Evolutionary conservation across 805 yeast genomes (phyloP).

Genomic region (Brettanomyces sp.): DNA sequence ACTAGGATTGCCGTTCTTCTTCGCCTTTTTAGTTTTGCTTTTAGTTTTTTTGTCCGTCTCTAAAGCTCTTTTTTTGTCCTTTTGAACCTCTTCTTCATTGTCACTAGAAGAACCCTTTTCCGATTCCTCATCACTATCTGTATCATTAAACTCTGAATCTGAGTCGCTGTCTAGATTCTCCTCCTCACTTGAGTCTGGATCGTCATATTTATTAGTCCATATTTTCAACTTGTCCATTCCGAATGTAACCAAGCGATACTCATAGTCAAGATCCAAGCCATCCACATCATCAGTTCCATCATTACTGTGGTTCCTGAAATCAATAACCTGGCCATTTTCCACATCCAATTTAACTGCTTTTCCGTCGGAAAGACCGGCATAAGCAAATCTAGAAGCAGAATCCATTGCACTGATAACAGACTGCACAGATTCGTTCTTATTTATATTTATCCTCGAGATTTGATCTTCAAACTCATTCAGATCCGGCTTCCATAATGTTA

Average conservation of each 20-base stretch:
- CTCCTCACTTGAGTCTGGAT: conserved; percentile 16
- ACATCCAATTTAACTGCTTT: conserved; percentile 57
- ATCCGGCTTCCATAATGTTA: conserved; percentile 76
- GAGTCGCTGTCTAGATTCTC: conserved; percentile 18
- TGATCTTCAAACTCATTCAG: conserved; percentile 70
- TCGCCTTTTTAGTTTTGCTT: too few species aligned
- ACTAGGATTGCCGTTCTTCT: neutral
- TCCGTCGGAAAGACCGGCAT: conserved; percentile 81
- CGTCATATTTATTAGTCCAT: conserved; percentile 42
- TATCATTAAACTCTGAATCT: conserved; percentile 9
- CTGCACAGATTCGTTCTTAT: conserved; percentile 59
- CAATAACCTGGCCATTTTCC: conserved; percentile 53
- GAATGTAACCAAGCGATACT: conserved; percentile 70
- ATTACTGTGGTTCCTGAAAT: conserved; percentile 54
- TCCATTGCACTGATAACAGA: conserved; percentile 51
- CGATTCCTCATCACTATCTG: conserved; percentile 1
- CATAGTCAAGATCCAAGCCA: conserved; percentile 67
- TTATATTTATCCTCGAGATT: conserved; percentile 61
- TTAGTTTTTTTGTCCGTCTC: too few species aligned
- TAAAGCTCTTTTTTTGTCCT: neutral
- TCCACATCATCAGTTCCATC: conserved; percentile 66
- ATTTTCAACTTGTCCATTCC: conserved; percentile 77
- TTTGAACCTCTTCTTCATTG: neutral
- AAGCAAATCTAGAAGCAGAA: conserved; percentile 44
- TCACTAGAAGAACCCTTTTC: neutral